Conservation (phyloP, 805 yeast genomes). For the Schwanniomyces yamadae region DNA sequence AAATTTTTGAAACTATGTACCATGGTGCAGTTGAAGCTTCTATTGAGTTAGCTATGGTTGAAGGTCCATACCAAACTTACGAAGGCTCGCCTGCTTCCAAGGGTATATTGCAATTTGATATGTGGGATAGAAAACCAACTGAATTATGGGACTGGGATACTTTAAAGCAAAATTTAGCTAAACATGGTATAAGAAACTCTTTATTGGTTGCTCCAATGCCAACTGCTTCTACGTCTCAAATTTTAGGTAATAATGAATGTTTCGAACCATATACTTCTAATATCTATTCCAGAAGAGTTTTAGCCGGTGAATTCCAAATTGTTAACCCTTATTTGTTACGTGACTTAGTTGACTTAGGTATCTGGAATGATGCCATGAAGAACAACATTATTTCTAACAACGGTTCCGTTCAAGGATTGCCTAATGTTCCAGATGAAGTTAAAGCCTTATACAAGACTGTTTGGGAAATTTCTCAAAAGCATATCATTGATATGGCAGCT, state of each 20-base stretch:
- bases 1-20: conserved; percentile 60
- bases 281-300: conserved; percentile 60
- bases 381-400: conserved; percentile 54
- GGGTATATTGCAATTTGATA: conserved; percentile 56
- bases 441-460: conserved; percentile 58
- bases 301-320: conserved; percentile 64
- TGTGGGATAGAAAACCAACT: conserved; percentile 60
- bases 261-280: conserved; percentile 64
- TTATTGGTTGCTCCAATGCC: conserved; percentile 66
- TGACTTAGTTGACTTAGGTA: conserved; percentile 57
- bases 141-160: conserved; percentile 59
- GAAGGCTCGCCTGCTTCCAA: conserved; percentile 61
- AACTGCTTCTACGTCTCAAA: conserved; percentile 65
- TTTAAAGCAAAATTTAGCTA: conserved; percentile 48
- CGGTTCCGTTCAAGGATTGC: conserved; percentile 56
- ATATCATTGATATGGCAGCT: conserved; percentile 62
- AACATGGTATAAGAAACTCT: conserved; percentile 57
- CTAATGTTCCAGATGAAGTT: conserved; percentile 53
- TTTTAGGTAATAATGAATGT: conserved; percentile 60
- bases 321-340: conserved; percentile 58
- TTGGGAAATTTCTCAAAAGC: conserved; percentile 61
- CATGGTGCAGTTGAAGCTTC: conserved; percentile 61
- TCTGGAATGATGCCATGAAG: conserved; percentile 60
- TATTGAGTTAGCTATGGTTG: conserved; percentile 49
- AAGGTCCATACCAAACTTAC: conserved; percentile 51